phyloP scores from a whole-genome alignment of 345 rosid species.

The Microthlaspi erraticum region DNA sequence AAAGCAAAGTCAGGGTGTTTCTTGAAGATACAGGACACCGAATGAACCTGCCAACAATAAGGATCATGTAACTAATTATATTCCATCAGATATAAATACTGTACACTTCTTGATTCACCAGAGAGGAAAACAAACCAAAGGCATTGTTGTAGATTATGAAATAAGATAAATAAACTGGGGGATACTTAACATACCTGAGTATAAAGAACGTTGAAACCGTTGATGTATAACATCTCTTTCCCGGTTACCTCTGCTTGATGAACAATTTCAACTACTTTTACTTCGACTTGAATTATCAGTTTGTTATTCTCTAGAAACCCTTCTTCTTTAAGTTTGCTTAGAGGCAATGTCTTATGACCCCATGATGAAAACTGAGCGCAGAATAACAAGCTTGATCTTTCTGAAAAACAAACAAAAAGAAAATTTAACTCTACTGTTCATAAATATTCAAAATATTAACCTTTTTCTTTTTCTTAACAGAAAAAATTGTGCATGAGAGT shows the following conservation, averaged over 20 bases:
- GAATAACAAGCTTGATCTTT: neutral
- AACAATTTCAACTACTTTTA: neutral
- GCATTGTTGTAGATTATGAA: too few species aligned
- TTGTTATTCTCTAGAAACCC: conserved; percentile 1
- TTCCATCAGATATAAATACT: too few species aligned
- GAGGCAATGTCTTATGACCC: neutral
- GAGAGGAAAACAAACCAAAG: neutral
- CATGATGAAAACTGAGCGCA: neutral
- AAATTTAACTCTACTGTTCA: too few species aligned
- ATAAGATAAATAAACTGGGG: neutral
- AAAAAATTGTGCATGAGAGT: too few species aligned
- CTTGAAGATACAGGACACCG: neutral
- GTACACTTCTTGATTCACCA: too few species aligned
- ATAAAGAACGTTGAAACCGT: neutral
- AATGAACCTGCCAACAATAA: neutral
- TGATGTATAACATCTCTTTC: neutral
- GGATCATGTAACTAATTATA: neutral
- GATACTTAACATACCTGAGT: neutral
- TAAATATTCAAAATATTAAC: too few species aligned
- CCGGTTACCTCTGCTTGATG: neutral
- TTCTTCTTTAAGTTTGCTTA: neutral
- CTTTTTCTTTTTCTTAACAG: too few species aligned
- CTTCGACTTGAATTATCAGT: neutral
- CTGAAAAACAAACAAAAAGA: too few species aligned
- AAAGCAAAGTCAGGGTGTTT: neutral